phyloP scores from a whole-genome alignment of 345 rosid species.

The Crucihimalaya himalaica region DNA sequence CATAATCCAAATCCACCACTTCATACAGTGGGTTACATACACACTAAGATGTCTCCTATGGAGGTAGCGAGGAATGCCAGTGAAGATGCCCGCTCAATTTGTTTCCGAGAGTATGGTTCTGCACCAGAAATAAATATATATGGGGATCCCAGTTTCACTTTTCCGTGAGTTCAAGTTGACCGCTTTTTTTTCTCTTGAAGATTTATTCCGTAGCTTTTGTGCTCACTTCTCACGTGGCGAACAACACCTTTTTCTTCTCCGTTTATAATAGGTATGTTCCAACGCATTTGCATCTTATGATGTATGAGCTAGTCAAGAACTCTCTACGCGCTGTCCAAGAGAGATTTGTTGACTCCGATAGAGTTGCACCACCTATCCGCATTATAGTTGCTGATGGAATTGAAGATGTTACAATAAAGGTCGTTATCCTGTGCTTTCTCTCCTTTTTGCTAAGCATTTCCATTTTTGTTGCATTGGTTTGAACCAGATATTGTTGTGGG shows the following conservation, averaged over 20 bases:
- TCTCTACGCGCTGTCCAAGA: slow-evolving; percentile 96
- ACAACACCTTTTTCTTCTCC: slow-evolving; percentile 1
- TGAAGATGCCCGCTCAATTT: slow-evolving; percentile 86
- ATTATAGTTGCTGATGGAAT: slow-evolving; percentile 92
- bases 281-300: slow-evolving; percentile 91
- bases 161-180: slow-evolving; percentile 65
- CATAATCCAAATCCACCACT: slow-evolving; percentile 92
- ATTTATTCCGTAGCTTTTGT: not conserved
- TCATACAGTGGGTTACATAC: slow-evolving; percentile 79
- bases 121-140: slow-evolving; percentile 79
- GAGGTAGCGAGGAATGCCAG: slow-evolving; percentile 83
- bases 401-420: slow-evolving; percentile 97
- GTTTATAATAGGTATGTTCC: slow-evolving; percentile 74
- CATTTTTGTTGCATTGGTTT: not conserved
- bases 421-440: slow-evolving; percentile 18
- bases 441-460: not conserved
- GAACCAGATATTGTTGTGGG: slow-evolving; percentile 23
- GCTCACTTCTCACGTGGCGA: not conserved
- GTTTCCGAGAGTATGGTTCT: slow-evolving; percentile 87
- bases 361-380: slow-evolving; percentile 72
- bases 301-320: slow-evolving; percentile 94
- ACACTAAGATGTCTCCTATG: slow-evolving; percentile 95
- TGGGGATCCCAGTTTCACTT: slow-evolving; percentile 89
- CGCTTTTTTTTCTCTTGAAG: not conserved
- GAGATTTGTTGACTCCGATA: slow-evolving; percentile 71